Percentiles rank a stretch among this genome's conserved stretches.
phyloP scores from a whole-genome alignment of 257 asterid genomes.

The Oldenlandia corymbosa region DNA sequence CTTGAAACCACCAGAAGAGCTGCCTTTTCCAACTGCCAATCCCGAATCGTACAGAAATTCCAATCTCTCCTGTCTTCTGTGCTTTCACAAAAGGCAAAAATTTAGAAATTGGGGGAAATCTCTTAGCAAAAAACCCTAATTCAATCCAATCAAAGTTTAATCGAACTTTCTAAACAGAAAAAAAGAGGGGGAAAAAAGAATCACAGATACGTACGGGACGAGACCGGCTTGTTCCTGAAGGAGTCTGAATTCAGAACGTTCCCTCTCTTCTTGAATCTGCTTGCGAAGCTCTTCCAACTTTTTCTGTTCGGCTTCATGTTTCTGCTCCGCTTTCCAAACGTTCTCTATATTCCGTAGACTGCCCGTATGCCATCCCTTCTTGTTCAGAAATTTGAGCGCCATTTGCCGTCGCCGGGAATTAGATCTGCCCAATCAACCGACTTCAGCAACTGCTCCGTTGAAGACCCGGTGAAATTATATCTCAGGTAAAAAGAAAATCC shows the following conservation, averaged over 20 bases:
- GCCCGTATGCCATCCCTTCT: constrained; percentile 99
- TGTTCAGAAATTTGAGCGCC: constrained; percentile 93
- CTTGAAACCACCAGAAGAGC: constrained; percentile 58
- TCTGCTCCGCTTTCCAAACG: constrained; percentile 99
- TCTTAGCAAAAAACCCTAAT: no score
- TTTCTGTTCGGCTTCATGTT: constrained; percentile 86
- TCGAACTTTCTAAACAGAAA: not conserved
- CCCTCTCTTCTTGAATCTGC: constrained; percentile 91
- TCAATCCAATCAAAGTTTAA: not conserved
- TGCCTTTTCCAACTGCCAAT: constrained; percentile 82
- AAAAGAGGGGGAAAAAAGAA: not conserved
- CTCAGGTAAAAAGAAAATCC: no score
- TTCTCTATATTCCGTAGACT: constrained; percentile 94
- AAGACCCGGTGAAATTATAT: no score
- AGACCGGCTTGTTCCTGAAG: constrained; percentile 94
- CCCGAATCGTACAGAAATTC: constrained; percentile 94
- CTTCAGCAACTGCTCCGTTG: no score
- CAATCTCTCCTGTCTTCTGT: constrained; percentile 86
- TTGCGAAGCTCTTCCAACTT: constrained; percentile 91
- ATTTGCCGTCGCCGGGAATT: constrained; percentile 17
- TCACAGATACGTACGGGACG: constrained; percentile 43
- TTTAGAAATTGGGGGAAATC: not conserved
- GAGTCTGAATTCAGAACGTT: constrained; percentile 85
- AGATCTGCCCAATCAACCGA: no score
- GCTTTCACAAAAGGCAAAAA: not conserved